Percentiles rank a stretch among this genome's conserved stretches.
Conservation (phyloP, 345 rosid genomes). For the thale cress (Arabidopsis thaliana) region TAIR10.1 NC_003075.7:307501-308000, state of each 20-base stretch:
- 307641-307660: slow-evolving; percentile 35
- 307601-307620: slow-evolving; percentile 34
- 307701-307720: slow-evolving; percentile 29
- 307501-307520: slow-evolving; percentile 40
- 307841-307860: slow-evolving; percentile 69
- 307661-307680: slow-evolving; percentile 50
- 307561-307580: slow-evolving; percentile 43
- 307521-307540: slow-evolving; percentile 34
- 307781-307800: slow-evolving; percentile 27
- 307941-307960: slow-evolving; percentile 85
- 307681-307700: slow-evolving; percentile 40
- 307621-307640: slow-evolving; percentile 42
- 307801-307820: slow-evolving; percentile 41
- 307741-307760: slow-evolving; percentile 34
- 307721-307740: slow-evolving; percentile 31
- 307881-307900: slow-evolving; percentile 79
- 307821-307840: slow-evolving; percentile 63
- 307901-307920: slow-evolving; percentile 66
- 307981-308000: slow-evolving; percentile 89
- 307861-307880: slow-evolving; percentile 73
- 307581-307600: slow-evolving; percentile 37
- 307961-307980: slow-evolving; percentile 76
- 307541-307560: slow-evolving; percentile 46
- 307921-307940: slow-evolving; percentile 68
- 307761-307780: slow-evolving; percentile 53